These are phyloP conservation scores for Acanthamoeba triangularis DNA, from an alignment of 208 protist genomes.

Conservation along the genomic window DNA sequence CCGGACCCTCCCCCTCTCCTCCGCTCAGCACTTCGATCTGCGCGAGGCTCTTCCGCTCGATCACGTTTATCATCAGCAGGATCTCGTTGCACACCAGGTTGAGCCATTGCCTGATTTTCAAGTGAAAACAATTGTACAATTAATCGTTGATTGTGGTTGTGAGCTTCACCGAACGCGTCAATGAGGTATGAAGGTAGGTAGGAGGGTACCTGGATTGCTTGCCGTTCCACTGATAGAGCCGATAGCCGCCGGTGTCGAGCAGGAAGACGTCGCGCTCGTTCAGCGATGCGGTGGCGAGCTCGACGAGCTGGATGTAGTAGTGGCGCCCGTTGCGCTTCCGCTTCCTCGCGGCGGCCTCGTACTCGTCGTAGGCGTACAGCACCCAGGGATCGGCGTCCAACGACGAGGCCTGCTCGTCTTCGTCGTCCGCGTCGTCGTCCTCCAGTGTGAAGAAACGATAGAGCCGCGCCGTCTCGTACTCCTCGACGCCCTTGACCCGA, in stretches of 20 bases:
- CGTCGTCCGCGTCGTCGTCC: background rate
- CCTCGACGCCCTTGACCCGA: slow-evolving; percentile 1
- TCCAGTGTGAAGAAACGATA: slow-evolving; percentile 14
- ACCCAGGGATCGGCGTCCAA: background rate
- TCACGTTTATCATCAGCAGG: background rate
- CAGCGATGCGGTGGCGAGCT: background rate
- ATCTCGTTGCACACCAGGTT: slow-evolving; percentile 42
- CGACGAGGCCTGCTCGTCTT: background rate
- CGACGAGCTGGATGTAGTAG: slow-evolving; percentile 32
- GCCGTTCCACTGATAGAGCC: slow-evolving; percentile 61
- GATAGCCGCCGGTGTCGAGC: slow-evolving; percentile 40
- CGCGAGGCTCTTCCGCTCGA: slow-evolving; percentile 32
- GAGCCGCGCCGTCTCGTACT: background rate
- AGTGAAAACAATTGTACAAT: background rate
- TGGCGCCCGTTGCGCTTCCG: background rate
- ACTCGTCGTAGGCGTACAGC: background rate
- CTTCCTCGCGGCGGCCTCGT: background rate
- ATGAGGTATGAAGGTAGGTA: no score
- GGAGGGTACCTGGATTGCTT: background rate
- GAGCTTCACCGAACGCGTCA: no score
- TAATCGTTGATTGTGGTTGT: no score
- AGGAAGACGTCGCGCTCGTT: slow-evolving; percentile 52
- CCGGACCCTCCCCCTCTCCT: background rate
- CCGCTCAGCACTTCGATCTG: background rate
- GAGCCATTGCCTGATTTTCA: background rate